Evolutionary conservation across 2,329 filamentous ascomycete species (phyloP), one percentile per base, ranked within the genome.

Genomic region (Tolypocladium endophyticum): DNA sequence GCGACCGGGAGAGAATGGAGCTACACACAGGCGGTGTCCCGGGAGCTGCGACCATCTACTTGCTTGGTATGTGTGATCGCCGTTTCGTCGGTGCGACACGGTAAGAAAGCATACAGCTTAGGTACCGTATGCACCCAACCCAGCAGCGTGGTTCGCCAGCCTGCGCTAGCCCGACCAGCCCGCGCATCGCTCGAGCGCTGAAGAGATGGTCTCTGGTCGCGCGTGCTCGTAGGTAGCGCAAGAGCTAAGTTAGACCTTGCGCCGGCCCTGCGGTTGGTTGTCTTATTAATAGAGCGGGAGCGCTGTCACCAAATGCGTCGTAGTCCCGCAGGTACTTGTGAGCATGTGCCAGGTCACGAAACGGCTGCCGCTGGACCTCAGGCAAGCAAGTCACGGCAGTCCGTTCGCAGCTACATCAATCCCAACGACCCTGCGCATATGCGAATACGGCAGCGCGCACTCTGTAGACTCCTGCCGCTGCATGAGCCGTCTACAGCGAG

Each of bases 111-210:
- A 25, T 45, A 45, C n/a, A 45, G 2, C 39, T 41, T 41, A n/a
- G n/a, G n/a, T n/a, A 16, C 18, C 35, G 8, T 36, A 41, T 6
- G 16, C 6, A 41, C 20, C 16, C 16, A 58, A 61, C 56, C 57
- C 54, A 52, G 50, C 45, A 52, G 60, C 50, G 38, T 47, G 56
- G 59, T 60, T 55, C 56, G 55, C 39, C 25, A 18, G 39, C 28
- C 41, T 53, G 55, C 47, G 53, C 45, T 53, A 53, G 38, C 12
- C 43, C 36, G 35, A 53, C n/a, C 12, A 30, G 14, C 45, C 23
- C 45, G 23, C 45, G 45, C 23, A 14, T 28, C n/a, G 14, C 45
- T 30, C 25, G 6, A 30, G 45, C 45, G 45, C 45, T 50, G 45
- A 50, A 50, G 45, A 58, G 28, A 36, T 57, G 14, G 14, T 43